Conservation (phyloP, 2,329 filamentous ascomycete genomes). For the Leptodontidium sp. region DNA sequence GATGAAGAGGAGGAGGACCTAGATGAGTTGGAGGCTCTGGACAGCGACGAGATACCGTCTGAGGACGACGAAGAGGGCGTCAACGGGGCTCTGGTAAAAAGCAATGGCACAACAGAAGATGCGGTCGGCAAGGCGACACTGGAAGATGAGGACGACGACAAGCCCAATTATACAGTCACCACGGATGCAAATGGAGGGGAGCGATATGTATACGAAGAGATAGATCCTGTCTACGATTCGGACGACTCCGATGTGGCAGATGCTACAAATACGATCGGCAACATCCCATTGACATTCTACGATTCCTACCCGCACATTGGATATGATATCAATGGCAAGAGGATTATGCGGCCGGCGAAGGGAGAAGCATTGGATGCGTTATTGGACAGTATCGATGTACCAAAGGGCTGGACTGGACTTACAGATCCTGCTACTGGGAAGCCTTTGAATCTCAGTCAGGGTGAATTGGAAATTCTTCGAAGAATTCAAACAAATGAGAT, state of each 20-base stretch:
- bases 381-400: constrained; percentile 94
- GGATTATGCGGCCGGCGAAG: constrained; percentile 93
- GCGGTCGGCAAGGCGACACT: constrained; percentile 25
- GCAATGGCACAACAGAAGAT: constrained; percentile 49
- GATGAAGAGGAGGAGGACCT: constrained; percentile 54
- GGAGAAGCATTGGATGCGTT: constrained; percentile 93
- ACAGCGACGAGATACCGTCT: constrained; percentile 59
- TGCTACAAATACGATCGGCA: constrained; percentile 88
- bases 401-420: constrained; percentile 95
- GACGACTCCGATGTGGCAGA: constrained; percentile 88
- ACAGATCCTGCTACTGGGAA: constrained; percentile 95
- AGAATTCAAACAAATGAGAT: constrained; percentile 90
- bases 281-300: constrained; percentile 95
- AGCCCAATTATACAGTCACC: constrained; percentile 63
- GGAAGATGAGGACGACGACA: constrained; percentile 49
- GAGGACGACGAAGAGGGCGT: constrained; percentile 48
- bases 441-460: constrained; percentile 83
- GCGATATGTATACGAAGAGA: constrained; percentile 91
- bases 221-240: constrained; percentile 94
- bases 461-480: constrained; percentile 88
- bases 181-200: constrained; percentile 90
- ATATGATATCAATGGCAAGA: constrained; percentile 98
- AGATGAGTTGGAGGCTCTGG: constrained; percentile 52
- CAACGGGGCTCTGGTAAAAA: constrained; percentile 51
- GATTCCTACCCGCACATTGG: constrained; percentile 98